Evolutionary conservation across 768 basidiomycete genomes (phyloP).

Genomic region (Rhodotorula paludigena): DNA sequence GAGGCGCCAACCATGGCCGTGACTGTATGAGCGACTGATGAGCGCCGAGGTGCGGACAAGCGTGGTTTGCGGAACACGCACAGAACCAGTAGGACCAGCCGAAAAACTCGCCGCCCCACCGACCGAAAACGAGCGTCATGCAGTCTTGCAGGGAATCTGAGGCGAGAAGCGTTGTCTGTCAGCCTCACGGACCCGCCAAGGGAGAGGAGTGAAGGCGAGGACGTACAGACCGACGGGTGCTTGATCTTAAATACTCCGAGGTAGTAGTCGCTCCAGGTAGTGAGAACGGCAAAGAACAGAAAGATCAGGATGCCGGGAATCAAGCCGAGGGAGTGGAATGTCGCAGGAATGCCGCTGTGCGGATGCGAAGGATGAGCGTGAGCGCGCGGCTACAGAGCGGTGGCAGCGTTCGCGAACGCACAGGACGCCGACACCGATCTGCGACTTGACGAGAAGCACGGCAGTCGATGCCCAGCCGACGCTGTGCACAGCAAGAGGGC

Average conservation of each 20-base stretch:
- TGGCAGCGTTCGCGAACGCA: too few species aligned
- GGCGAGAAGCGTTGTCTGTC: not conserved
- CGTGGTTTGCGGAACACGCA: not conserved
- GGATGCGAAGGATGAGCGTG: too few species aligned
- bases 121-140: constrained; percentile 11
- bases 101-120: constrained; percentile 21
- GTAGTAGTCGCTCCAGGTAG: constrained; percentile 22
- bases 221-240: constrained; percentile 22
- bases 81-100: constrained; percentile 25
- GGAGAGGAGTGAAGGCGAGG: too few species aligned
- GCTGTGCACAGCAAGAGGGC: too few species aligned
- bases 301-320: constrained; percentile 27
- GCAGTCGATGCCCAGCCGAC: constrained; percentile 26
- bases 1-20: constrained; percentile 41
- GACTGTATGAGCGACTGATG: constrained; percentile 8
- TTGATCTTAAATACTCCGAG: constrained; percentile 24
- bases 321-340: constrained; percentile 27
- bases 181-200: not conserved
- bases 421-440: constrained; percentile 23
- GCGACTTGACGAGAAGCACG: constrained; percentile 15
- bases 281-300: constrained; percentile 4
- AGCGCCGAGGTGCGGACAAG: not conserved
- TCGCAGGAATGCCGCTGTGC: too few species aligned
- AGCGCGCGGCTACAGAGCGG: too few species aligned
- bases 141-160: constrained; percentile 22